A percentile compares a stretch with the other conserved stretches of the same genome.
Conservation (phyloP, 208 protist species). For the Trypanosoma grayi region DNA sequence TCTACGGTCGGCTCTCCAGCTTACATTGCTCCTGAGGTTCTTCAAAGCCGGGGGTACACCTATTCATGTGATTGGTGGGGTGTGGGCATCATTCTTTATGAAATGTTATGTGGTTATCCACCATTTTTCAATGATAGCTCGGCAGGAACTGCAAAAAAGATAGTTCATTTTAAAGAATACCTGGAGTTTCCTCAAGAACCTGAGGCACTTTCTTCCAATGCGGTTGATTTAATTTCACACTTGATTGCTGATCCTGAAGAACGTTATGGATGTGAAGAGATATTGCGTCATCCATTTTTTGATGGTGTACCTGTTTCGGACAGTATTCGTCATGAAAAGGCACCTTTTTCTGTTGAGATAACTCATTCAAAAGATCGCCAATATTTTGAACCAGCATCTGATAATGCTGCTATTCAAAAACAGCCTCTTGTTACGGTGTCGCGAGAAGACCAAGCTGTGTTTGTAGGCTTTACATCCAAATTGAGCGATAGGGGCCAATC, state of each 20-base stretch:
- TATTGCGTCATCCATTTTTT: constrained; percentile 42
- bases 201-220: constrained; percentile 31
- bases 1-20: constrained; percentile 86
- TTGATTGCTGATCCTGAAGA: constrained; percentile 34
- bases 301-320: constrained; percentile 29
- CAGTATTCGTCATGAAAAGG: constrained; percentile 27
- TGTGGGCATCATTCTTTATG: constrained; percentile 57
- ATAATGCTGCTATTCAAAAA: constrained; percentile 26
- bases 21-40: constrained; percentile 59
- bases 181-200: constrained; percentile 70
- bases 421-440: constrained; percentile 23
- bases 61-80: constrained; percentile 59
- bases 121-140: constrained; percentile 48
- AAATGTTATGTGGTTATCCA: constrained; percentile 46
- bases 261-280: constrained; percentile 36
- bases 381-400: constrained; percentile 50
- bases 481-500: constrained; percentile 20
- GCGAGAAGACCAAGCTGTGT: constrained; percentile 32
- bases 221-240: constrained; percentile 66
- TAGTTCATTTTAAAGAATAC: constrained; percentile 79
- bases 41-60: constrained; percentile 30
- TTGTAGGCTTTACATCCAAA: constrained; percentile 35
- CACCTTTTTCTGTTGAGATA: constrained; percentile 43
- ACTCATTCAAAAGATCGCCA: constrained; percentile 22
- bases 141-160: constrained; percentile 82